phyloP scores from a whole-genome alignment of 1,284 basidiomycete genomes.

The Cryptococcus depauperatus region DNA sequence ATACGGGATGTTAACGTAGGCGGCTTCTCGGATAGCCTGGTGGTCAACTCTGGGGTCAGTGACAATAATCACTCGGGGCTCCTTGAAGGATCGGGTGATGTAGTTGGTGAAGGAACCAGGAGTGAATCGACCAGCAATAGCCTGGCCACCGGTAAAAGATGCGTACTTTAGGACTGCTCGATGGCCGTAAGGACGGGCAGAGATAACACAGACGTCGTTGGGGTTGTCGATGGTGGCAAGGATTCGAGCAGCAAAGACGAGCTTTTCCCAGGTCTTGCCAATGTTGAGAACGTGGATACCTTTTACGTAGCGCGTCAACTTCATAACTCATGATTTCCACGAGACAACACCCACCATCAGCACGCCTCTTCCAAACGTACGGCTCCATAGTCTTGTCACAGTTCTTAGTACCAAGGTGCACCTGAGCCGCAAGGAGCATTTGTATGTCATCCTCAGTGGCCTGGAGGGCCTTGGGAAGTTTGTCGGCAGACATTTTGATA shows the following conservation, averaged over 20 bases:
- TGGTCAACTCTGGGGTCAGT: conserved; percentile 99
- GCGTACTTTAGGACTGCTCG: conserved; percentile 98
- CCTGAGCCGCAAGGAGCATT: conserved; percentile 88
- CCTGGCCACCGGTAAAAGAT: conserved; percentile 93
- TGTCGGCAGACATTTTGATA: conserved; percentile 46
- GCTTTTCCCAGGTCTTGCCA: conserved; percentile 99
- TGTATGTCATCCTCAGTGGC: conserved; percentile 97
- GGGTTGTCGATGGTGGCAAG: conserved; percentile 96
- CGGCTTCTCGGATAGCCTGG: conserved; percentile 99
- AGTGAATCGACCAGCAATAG: conserved; percentile 98
- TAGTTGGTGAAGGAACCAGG: conserved; percentile 99
- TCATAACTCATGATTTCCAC: no score
- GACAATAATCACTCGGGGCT: conserved; percentile 94
- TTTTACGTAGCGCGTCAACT: no score
- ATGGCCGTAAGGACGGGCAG: conserved; percentile 96
- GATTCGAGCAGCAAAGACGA: conserved; percentile 88
- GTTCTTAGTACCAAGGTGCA: conserved; percentile 96
- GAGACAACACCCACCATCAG: conserved; percentile 65
- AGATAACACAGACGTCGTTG: conserved; percentile 95
- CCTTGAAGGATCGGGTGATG: conserved; percentile 99
- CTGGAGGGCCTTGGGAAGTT: conserved; percentile 85
- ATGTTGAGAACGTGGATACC: conserved; percentile 96
- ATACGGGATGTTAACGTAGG: conserved; percentile 95
- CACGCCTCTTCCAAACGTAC: conserved; percentile 94
- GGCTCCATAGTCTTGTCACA: conserved; percentile 97